phyloP scores from a whole-genome alignment of 495 filamentous ascomycete species.

The Aspergillus sclerotioniger region DNA sequence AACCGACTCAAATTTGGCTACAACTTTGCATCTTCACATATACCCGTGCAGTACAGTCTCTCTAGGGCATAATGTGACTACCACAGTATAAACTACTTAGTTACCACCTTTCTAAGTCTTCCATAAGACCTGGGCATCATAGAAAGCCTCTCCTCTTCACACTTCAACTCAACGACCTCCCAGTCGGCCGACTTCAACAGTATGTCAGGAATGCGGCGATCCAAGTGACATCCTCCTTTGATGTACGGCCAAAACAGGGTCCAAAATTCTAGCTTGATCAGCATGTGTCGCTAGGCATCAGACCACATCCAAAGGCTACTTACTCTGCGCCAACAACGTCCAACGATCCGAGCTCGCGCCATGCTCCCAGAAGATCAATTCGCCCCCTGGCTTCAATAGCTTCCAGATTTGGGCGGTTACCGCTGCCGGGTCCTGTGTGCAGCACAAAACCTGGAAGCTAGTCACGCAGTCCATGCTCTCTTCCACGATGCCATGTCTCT shows the following conservation, averaged over 20 bases:
- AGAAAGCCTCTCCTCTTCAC: neutral
- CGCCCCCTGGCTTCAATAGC: slow-evolving; percentile 33
- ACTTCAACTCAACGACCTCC: neutral
- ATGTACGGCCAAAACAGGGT: neutral
- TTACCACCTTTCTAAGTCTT: neutral
- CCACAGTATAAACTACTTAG: neutral
- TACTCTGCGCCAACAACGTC: slow-evolving; percentile 31
- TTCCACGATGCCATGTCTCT: slow-evolving; percentile 32
- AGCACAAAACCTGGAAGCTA: slow-evolving; percentile 31
- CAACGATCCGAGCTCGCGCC: slow-evolving; percentile 25
- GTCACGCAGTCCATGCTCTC: slow-evolving; percentile 36
- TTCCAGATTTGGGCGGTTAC: slow-evolving; percentile 29
- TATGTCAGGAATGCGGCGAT: neutral
- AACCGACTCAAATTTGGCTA: no score
- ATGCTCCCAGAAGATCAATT: slow-evolving; percentile 48
- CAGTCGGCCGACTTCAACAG: slow-evolving; percentile 1
- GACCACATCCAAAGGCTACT: neutral
- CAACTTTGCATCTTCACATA: no score
- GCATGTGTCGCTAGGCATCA: neutral
- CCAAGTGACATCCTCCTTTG: neutral
- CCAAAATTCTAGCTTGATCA: neutral
- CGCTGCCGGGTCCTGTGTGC: slow-evolving; percentile 21
- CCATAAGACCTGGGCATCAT: neutral
- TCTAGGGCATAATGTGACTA: neutral
- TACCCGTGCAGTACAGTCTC: neutral